A percentile compares a stretch with the other conserved stretches of the same genome.
These are phyloP conservation scores for Candida patagonica DNA, from an alignment of 805 yeast genomes.

Conservation along the genomic window DNA sequence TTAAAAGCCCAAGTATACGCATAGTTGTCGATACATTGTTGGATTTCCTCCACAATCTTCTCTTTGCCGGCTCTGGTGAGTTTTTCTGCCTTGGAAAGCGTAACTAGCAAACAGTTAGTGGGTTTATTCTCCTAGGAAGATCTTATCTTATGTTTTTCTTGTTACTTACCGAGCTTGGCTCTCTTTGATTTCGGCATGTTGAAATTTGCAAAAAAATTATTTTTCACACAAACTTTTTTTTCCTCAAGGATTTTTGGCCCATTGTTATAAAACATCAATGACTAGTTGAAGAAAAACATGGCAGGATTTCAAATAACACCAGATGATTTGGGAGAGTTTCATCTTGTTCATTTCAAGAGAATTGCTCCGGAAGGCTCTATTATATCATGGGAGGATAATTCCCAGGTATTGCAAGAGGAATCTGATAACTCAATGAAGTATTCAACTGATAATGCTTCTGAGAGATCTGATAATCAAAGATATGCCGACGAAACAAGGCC, in stretches of 20 bases:
- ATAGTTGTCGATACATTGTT: conserved; percentile 68
- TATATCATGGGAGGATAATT: not conserved
- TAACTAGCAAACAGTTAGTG: conserved; percentile 43
- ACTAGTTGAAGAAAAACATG: no score
- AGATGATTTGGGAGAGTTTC: conserved; percentile 13
- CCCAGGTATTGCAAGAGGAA: not conserved
- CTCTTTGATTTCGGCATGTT: conserved; percentile 94
- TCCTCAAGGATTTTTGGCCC: not conserved
- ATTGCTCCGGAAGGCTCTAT: not conserved
- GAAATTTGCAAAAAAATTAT: not conserved
- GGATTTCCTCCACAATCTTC: conserved; percentile 81
- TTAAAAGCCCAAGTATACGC: conserved; percentile 77
- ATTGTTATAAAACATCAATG: no score
- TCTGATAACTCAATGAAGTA: not conserved
- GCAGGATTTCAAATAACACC: conserved; percentile 1
- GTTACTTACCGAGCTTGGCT: conserved; percentile 56
- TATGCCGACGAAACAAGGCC: conserved; percentile 18
- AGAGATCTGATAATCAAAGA: not conserved
- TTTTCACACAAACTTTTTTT: not conserved
- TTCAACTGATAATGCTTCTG: not conserved
- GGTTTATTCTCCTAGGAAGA: not conserved
- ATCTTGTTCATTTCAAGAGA: conserved; percentile 12
- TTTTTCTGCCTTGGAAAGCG: conserved; percentile 92
- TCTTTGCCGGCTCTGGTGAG: conserved; percentile 91
- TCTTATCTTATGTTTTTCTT: not conserved